These are phyloP conservation scores for Tulasnella sp. DNA, from an alignment of 768 basidiomycete genomes.

Conservation along the genomic window DNA sequence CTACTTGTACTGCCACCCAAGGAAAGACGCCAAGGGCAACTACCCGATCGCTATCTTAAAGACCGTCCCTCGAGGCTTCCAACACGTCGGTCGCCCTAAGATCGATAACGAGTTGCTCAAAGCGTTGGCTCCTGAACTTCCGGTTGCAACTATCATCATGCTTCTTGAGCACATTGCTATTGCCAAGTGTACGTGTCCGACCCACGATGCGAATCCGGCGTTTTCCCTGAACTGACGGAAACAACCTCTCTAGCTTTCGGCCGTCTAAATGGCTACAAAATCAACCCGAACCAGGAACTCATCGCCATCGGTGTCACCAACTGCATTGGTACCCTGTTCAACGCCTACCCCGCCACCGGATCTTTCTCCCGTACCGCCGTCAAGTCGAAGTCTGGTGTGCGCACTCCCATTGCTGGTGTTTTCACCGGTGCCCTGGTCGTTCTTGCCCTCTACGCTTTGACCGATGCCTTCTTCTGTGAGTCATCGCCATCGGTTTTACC, in stretches of 20 bases:
- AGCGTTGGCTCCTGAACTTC: constrained; percentile 71
- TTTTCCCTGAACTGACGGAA: not conserved
- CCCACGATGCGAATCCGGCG: not conserved
- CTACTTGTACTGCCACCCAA: constrained; percentile 70
- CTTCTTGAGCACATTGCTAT: constrained; percentile 96
- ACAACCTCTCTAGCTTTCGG: constrained; percentile 66
- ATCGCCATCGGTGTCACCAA: constrained; percentile 96
- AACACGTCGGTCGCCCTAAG: constrained; percentile 46
- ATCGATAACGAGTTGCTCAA: constrained; percentile 51
- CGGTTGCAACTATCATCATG: constrained; percentile 82
- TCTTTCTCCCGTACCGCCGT: constrained; percentile 98
- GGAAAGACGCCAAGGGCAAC: constrained; percentile 49
- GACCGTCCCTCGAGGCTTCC: constrained; percentile 73
- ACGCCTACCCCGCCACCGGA: constrained; percentile 93
- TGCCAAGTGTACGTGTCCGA: constrained; percentile 60
- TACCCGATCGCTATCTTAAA: constrained; percentile 82
- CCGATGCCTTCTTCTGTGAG: constrained; percentile 84
- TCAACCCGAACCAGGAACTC: constrained; percentile 53
- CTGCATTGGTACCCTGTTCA: constrained; percentile 78
- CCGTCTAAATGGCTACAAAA: constrained; percentile 88
- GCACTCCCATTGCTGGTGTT: constrained; percentile 87
- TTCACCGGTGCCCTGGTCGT: constrained; percentile 83
- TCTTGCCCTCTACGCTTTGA: constrained; percentile 90
- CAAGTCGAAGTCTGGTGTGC: constrained; percentile 94
- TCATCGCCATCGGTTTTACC: constrained; percentile 55